These are phyloP conservation scores for Papiliotrema nemorosa DNA, from an alignment of 1,284 basidiomycete species.

Conservation along the genomic window DNA sequence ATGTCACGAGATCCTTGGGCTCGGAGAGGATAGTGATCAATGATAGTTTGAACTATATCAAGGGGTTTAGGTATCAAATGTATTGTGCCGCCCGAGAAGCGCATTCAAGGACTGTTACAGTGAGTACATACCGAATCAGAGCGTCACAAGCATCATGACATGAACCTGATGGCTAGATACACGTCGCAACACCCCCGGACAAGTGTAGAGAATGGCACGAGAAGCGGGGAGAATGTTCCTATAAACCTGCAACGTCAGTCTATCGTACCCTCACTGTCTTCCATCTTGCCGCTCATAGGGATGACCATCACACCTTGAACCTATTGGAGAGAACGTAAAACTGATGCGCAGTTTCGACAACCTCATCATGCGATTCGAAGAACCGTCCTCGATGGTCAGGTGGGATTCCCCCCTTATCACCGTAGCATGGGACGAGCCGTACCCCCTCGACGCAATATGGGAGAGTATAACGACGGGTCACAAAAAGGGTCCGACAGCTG, in stretches of 20 bases:
- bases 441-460: slow-evolving; percentile 75
- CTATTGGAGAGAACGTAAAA: too few species aligned
- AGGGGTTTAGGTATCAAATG: slow-evolving; percentile 93
- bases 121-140: slow-evolving; percentile 51
- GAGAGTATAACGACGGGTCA: slow-evolving; percentile 70
- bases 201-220: slow-evolving; percentile 74
- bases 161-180: slow-evolving; percentile 35
- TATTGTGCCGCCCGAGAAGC: slow-evolving; percentile 92
- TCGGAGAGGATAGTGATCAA: slow-evolving; percentile 77
- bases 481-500: slow-evolving; percentile 82
- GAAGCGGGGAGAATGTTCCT: slow-evolving; percentile 50
- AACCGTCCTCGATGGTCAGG: slow-evolving; percentile 91
- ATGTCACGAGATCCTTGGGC: slow-evolving; percentile 71
- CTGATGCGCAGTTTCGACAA: slow-evolving; percentile 70
- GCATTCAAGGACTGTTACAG: slow-evolving; percentile 80
- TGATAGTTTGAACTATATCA: slow-evolving; percentile 94
- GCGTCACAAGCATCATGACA: neutral
- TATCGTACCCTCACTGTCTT: neutral
- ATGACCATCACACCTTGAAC: neutral
- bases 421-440: slow-evolving; percentile 63
- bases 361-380: slow-evolving; percentile 84
- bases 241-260: slow-evolving; percentile 70
- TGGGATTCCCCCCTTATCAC: slow-evolving; percentile 97
- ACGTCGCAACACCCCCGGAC: slow-evolving; percentile 72
- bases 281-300: neutral